A percentile compares a stretch with the other conserved stretches of the same genome.
These are phyloP conservation scores for Trichoderma hamatum DNA, from an alignment of 2,329 filamentous ascomycete species.

Conservation along the genomic window DNA sequence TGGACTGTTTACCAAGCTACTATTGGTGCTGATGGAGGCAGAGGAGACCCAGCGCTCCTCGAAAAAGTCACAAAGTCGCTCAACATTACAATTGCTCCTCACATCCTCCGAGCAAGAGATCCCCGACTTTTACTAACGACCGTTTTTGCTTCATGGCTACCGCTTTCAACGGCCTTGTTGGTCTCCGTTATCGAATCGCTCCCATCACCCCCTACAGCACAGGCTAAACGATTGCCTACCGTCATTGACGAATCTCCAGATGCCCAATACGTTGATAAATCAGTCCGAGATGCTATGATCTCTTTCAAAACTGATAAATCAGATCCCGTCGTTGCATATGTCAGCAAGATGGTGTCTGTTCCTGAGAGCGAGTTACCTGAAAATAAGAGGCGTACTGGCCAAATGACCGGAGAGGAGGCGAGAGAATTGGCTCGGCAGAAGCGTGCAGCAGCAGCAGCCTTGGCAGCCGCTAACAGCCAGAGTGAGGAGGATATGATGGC, in stretches of 20 bases:
- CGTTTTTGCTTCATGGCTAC: slow-evolving; percentile 87
- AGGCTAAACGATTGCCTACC: slow-evolving; percentile 76
- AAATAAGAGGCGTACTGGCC: slow-evolving; percentile 73
- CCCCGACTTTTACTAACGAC: slow-evolving; percentile 81
- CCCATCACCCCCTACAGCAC: slow-evolving; percentile 79
- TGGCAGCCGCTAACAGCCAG: slow-evolving; percentile 63
- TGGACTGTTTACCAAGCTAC: slow-evolving; percentile 97
- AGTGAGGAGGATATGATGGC: slow-evolving; percentile 60
- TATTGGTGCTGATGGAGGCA: slow-evolving; percentile 77
- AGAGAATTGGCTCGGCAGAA: slow-evolving; percentile 85
- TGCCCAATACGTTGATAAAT: slow-evolving; percentile 66
- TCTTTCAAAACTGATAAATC: slow-evolving; percentile 71
- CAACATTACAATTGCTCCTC: slow-evolving; percentile 79
- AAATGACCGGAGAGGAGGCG: slow-evolving; percentile 86
- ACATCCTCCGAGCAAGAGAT: slow-evolving; percentile 82
- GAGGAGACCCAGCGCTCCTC: slow-evolving; percentile 77
- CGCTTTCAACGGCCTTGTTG: slow-evolving; percentile 85
- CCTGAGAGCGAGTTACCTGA: slow-evolving; percentile 89
- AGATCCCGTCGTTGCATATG: slow-evolving; percentile 86
- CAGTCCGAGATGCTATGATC: slow-evolving; percentile 78
- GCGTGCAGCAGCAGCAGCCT: slow-evolving; percentile 81
- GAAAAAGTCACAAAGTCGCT: slow-evolving; percentile 96
- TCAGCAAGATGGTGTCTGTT: slow-evolving; percentile 97
- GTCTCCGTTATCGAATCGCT: slow-evolving; percentile 94
- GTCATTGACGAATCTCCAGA: slow-evolving; percentile 82